These are phyloP conservation scores for Rhizopogon sp. DNA, from an alignment of 768 basidiomycete species.

Conservation along the genomic window DNA sequence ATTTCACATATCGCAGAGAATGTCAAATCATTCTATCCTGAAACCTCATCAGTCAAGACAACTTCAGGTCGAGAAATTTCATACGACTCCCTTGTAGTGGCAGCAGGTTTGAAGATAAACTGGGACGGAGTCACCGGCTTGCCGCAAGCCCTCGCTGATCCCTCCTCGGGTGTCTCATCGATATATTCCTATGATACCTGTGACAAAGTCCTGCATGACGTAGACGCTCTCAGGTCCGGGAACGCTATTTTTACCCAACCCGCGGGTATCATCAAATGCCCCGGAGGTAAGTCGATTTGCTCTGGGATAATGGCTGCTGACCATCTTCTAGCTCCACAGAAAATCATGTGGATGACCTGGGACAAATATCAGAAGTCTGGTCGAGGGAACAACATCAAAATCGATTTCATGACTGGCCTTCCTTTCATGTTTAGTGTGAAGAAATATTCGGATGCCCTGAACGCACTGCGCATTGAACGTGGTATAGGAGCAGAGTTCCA, in stretches of 20 bases:
- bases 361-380: slow-evolving; percentile 65
- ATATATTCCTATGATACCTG: slow-evolving; percentile 90
- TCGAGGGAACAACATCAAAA: slow-evolving; percentile 49
- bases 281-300: slow-evolving; percentile 54
- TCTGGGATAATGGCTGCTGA: slow-evolving; percentile 2
- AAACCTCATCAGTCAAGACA: slow-evolving; percentile 68
- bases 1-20: slow-evolving; percentile 69
- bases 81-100: slow-evolving; percentile 87
- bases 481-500: slow-evolving; percentile 78
- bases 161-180: slow-evolving; percentile 77
- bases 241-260: slow-evolving; percentile 95
- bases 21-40: slow-evolving; percentile 71
- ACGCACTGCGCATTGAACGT: slow-evolving; percentile 71
- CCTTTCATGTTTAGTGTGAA: slow-evolving; percentile 96
- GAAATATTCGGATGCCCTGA: slow-evolving; percentile 88
- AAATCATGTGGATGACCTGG: slow-evolving; percentile 98
- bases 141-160: slow-evolving; percentile 68
- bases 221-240: slow-evolving; percentile 70
- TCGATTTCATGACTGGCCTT: slow-evolving; percentile 87
- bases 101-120: slow-evolving; percentile 84
- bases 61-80: slow-evolving; percentile 60
- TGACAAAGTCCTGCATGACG: slow-evolving; percentile 84
- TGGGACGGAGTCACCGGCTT: slow-evolving; percentile 75
- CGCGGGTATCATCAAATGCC: slow-evolving; percentile 88
- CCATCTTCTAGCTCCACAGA: slow-evolving; percentile 60